Base-by-base conservation (phyloP, 1,284 basidiomycete species). In the Xerocomus minutiporus region DNA sequence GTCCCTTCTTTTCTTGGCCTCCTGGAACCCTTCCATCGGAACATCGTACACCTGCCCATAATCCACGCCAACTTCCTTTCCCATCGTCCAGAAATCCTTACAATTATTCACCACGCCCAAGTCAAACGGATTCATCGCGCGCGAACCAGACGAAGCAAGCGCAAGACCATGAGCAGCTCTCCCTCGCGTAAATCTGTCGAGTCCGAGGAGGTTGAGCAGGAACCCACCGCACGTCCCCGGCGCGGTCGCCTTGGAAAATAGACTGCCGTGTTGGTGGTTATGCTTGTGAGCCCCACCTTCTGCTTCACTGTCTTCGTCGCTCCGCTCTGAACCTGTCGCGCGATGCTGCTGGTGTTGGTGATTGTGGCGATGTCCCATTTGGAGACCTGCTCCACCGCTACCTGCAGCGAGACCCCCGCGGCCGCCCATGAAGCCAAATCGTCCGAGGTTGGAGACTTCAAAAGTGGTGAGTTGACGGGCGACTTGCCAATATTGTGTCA, bases 341-440 rank as follows among this genome's bases (percentile, higher is more conserved):
- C 66, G 68, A 49, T 75, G 73, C 36, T 73, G 69, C 48, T 73
- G 72, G 36, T 71, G 66, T 57, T 80, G 78, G 50, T 75, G 73
- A 9, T 73, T 66, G 57, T 82, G 80, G 26, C 75, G 73, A 62
- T 87, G 84, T 3, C 88, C 85, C 84, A 87, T 87, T 66, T 89
- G 88, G 31, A 88, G 70, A 49, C 77, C 82, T 1, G 80, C 80
- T 5, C 91, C 91, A 1, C 91, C 93, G 29, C 91, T 82, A 0
- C 94, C 93, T 48, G 94, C 95, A 86, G 98, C 97, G 71, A 86
- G 97, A 1, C 93, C 93, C 1, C 91, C 93, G 29, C 91, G 84
- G 0, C 94, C 94, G 45, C 96, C 97, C 93, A 99, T 97, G 75
- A 86, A 98, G 3, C 97, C 96, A 64, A 88, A 97, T 46, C 96